Percentiles rank a stretch among this genome's conserved stretches.
These are phyloP conservation scores for Monosporascus sp. DNA, from an alignment of 2,329 filamentous ascomycete species.

Conservation along the genomic window DNA sequence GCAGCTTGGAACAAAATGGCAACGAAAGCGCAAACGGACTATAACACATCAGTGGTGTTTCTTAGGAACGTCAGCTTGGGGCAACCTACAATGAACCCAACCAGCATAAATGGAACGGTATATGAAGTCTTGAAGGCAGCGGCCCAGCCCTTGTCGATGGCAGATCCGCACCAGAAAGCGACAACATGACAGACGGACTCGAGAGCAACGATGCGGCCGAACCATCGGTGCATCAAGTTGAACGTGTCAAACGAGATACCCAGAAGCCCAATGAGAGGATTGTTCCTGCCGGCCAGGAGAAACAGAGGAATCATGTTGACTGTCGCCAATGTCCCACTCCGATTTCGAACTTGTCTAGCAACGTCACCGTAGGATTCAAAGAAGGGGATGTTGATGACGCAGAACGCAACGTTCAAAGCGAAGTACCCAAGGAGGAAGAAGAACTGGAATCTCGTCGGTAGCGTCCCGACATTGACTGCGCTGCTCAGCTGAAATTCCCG, in stretches of 20 bases:
- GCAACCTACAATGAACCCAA: slow-evolving; percentile 56
- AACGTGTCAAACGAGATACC: slow-evolving; percentile 77
- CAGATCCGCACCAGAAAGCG: slow-evolving; percentile 47
- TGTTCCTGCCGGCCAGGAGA: slow-evolving; percentile 69
- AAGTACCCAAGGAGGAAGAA: slow-evolving; percentile 63
- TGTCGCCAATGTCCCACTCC: slow-evolving; percentile 63
- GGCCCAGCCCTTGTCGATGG: slow-evolving; percentile 41
- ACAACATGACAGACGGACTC: slow-evolving; percentile 63
- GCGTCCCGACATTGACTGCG: slow-evolving; percentile 66
- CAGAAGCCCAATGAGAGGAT: slow-evolving; percentile 66
- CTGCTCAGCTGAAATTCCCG: slow-evolving; percentile 62
- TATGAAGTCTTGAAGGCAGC: slow-evolving; percentile 30
- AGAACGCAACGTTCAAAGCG: slow-evolving; percentile 72
- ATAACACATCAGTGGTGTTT: slow-evolving; percentile 7
- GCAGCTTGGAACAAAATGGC: slow-evolving; percentile 63
- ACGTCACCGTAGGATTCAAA: slow-evolving; percentile 38
- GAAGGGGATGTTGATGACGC: slow-evolving; percentile 60
- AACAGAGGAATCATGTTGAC: slow-evolving; percentile 77
- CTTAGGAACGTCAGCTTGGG: not conserved
- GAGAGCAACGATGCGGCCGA: slow-evolving; percentile 68
- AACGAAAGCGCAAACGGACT: slow-evolving; percentile 56
- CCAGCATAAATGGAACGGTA: slow-evolving; percentile 45
- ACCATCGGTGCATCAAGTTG: slow-evolving; percentile 76
- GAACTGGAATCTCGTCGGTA: slow-evolving; percentile 74
- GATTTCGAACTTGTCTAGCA: slow-evolving; percentile 53